Evolutionary conservation across 2,329 filamentous ascomycete species (phyloP).

Genomic region (Cadophora gregata): DNA sequence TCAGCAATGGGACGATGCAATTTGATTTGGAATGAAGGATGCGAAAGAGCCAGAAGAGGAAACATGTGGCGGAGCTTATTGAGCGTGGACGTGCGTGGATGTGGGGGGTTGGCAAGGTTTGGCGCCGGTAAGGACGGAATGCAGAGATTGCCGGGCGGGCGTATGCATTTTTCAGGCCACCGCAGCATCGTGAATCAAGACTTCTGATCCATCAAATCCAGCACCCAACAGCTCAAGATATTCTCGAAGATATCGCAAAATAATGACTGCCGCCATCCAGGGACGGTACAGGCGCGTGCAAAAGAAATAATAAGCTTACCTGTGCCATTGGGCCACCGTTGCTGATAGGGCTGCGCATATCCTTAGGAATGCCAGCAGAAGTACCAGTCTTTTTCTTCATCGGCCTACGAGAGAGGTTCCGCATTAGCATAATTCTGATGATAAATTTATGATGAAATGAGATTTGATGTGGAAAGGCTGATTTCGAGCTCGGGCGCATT

Average conservation of each 20-base stretch:
- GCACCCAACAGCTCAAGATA: constrained; percentile 12
- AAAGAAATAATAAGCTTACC: constrained; percentile 51
- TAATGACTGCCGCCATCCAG: background rate
- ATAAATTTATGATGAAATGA: constrained; percentile 6
- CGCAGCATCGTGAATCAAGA: constrained; percentile 31
- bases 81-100: constrained; percentile 32
- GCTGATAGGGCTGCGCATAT: constrained; percentile 61
- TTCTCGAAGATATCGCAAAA: background rate
- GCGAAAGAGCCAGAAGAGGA: constrained; percentile 11
- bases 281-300: constrained; percentile 1
- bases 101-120: constrained; percentile 38
- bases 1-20: constrained; percentile 36
- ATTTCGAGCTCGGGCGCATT: constrained; percentile 12
- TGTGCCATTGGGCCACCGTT: constrained; percentile 52
- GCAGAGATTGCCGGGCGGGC: constrained; percentile 41
- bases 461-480: constrained; percentile 17
- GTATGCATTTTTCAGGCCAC: constrained; percentile 33
- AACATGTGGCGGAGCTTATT: constrained; percentile 17
- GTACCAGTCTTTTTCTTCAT: constrained; percentile 74
- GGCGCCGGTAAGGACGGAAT: constrained; percentile 42
- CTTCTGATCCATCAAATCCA: constrained; percentile 21
- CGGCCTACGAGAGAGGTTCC: constrained; percentile 57
- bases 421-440: constrained; percentile 34
- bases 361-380: constrained; percentile 71
- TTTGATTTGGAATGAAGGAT: constrained; percentile 27